phyloP scores from a whole-genome alignment of 225 moss, liverwort and hornwort species.

The Bryum argenteum region DNA sequence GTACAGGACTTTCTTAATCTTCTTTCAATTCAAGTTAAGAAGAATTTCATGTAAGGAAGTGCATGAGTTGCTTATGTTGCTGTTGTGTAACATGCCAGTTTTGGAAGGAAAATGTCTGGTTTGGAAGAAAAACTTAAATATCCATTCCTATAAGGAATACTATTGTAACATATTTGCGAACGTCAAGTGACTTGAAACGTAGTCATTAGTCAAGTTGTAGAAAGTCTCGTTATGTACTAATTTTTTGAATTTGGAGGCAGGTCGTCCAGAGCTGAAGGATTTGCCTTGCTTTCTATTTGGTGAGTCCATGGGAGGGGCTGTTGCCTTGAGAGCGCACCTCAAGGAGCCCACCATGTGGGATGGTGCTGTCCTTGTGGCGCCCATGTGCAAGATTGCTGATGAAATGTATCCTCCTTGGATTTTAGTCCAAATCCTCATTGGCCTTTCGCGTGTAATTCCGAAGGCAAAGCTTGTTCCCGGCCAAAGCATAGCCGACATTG shows the following conservation, averaged over 20 bases:
- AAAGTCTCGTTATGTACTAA: no score
- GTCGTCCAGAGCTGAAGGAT: constrained; percentile 46
- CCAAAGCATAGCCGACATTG: constrained; percentile 69
- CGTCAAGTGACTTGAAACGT: no score
- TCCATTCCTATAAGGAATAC: no score
- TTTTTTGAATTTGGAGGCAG: constrained; percentile 31
- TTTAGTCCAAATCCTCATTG: constrained; percentile 52
- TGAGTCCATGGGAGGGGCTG: constrained; percentile 94
- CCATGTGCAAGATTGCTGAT: constrained; percentile 95
- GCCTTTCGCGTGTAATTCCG: constrained; percentile 63
- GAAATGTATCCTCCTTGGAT: constrained; percentile 82
- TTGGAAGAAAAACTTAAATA: no score
- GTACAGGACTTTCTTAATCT: no score
- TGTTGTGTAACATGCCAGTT: no score
- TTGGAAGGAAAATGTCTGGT: no score
- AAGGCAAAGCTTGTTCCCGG: constrained; percentile 87
- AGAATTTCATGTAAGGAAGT: no score
- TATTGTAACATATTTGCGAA: no score
- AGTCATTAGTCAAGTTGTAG: no score
- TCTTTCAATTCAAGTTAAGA: no score
- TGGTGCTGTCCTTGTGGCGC: constrained; percentile 84
- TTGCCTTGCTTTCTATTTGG: constrained; percentile 82
- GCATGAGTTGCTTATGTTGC: no score
- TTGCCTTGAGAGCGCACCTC: constrained; percentile 74
- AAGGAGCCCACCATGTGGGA: constrained; percentile 65